Percentiles rank a stretch among this genome's conserved stretches.
phyloP scores from a whole-genome alignment of 2,329 filamentous ascomycete species.

The Sporothrix protearum region DNA sequence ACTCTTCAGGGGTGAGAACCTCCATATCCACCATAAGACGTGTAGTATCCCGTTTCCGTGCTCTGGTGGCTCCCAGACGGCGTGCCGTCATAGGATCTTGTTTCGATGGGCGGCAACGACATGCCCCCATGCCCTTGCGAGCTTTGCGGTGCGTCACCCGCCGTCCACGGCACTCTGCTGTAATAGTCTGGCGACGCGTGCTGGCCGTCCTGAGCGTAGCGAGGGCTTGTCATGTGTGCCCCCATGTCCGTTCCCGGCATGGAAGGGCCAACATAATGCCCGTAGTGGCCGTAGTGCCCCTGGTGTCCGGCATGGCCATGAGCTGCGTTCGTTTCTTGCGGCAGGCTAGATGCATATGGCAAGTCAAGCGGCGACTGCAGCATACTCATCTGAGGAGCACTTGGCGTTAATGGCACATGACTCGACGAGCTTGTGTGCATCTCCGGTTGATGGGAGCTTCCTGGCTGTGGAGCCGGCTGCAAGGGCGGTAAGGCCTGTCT shows the following conservation, averaged over 20 bases:
- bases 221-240: not conserved
- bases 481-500: not conserved
- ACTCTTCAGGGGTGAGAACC: not conserved
- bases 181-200: not conserved
- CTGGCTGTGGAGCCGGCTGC: not conserved
- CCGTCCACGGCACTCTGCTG: constrained; percentile 4
- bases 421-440: not conserved
- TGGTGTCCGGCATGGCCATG: not conserved
- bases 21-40: not conserved
- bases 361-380: not conserved
- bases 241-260: not conserved
- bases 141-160: not conserved
- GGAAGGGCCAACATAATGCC: not conserved
- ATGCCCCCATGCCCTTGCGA: not conserved
- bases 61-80: not conserved
- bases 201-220: not conserved
- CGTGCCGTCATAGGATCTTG: not conserved
- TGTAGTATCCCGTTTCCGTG: not conserved
- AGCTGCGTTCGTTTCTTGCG: not conserved
- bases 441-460: not conserved
- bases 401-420: not conserved
- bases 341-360: not conserved
- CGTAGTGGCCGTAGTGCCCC: not conserved
- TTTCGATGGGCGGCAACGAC: not conserved
- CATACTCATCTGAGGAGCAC: not conserved